Percentiles rank a stretch among this genome's conserved stretches.
Conservation (phyloP, 176 grass and related monocot genomes). For the Pharus latifolius region DNA sequence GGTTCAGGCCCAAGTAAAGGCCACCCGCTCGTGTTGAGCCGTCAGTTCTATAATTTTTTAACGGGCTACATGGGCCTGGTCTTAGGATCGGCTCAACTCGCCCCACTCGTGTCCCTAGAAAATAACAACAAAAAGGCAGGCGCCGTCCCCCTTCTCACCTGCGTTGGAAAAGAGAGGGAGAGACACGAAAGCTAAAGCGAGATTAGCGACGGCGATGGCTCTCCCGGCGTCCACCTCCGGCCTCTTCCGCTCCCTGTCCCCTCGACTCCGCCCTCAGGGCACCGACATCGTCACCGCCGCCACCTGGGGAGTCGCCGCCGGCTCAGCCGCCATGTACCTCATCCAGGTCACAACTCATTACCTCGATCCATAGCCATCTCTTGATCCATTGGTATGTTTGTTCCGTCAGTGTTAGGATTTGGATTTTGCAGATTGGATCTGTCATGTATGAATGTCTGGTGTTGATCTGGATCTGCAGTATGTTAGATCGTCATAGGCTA, state of each 20-base stretch:
- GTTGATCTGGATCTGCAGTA: neutral
- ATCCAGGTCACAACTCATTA: slow-evolving; percentile 50
- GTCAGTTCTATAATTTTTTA: too few relatives aligned
- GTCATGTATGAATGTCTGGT: neutral
- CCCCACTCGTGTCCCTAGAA: too few relatives aligned
- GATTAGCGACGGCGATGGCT: slow-evolving; percentile 43
- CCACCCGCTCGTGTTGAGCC: too few relatives aligned
- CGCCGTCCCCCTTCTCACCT: neutral
- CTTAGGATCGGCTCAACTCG: too few relatives aligned
- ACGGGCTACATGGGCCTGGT: too few relatives aligned
- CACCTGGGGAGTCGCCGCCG: slow-evolving; percentile 66
- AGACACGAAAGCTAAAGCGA: neutral
- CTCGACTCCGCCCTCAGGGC: slow-evolving; percentile 38
- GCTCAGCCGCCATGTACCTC: slow-evolving; percentile 56
- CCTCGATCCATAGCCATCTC: too few relatives aligned
- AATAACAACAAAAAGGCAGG: too few relatives aligned
- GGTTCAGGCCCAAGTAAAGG: too few relatives aligned
- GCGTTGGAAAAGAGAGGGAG: neutral
- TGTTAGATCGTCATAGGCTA: neutral
- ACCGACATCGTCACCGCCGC: slow-evolving; percentile 48
- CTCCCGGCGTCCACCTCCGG: slow-evolving; percentile 36
- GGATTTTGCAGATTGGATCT: slow-evolving; percentile 8
- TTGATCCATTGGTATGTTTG: neutral
- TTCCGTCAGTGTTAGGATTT: slow-evolving; percentile 1
- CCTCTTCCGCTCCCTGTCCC: slow-evolving; percentile 62